Percentiles rank a stretch among this genome's conserved stretches.
phyloP scores from a whole-genome alignment of 2,329 filamentous ascomycete genomes.

The Zarea fungicola region DNA sequence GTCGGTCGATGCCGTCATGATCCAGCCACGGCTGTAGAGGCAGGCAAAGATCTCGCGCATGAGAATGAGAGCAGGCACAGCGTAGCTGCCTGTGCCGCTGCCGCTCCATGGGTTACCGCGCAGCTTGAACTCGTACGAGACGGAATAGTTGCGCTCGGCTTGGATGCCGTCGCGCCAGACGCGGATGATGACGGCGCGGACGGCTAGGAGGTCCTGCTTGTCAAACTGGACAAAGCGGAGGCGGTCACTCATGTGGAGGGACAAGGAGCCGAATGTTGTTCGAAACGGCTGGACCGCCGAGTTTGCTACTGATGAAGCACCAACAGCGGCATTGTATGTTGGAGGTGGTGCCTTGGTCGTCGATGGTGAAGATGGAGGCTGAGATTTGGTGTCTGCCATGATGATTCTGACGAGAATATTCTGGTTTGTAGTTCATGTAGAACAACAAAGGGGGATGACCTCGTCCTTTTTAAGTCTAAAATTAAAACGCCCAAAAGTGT shows the following conservation, averaged over 20 bases:
- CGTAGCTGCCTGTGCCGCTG: slow-evolving; percentile 5
- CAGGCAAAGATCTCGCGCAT: slow-evolving; percentile 10
- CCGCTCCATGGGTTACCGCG: slow-evolving; percentile 8
- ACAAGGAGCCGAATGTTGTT: slow-evolving; percentile 11
- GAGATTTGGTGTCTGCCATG: slow-evolving; percentile 1
- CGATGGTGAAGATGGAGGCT: background rate
- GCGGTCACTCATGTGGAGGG: slow-evolving; percentile 10
- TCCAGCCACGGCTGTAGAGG: slow-evolving; percentile 11
- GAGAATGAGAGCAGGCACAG: slow-evolving; percentile 4
- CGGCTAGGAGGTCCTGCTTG: background rate
- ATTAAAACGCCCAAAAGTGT: too few species aligned
- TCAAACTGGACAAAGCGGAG: slow-evolving; percentile 9
- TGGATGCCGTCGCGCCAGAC: slow-evolving; percentile 7
- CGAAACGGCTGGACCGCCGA: background rate
- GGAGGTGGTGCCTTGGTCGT: background rate
- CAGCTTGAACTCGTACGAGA: slow-evolving; percentile 13
- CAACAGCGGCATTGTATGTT: slow-evolving; percentile 2
- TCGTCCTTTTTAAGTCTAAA: too few species aligned
- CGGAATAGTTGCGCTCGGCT: slow-evolving; percentile 2
- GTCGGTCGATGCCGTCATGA: slow-evolving; percentile 10
- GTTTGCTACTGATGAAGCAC: background rate
- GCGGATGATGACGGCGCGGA: background rate
- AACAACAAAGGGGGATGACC: too few species aligned
- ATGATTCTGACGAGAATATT: too few species aligned
- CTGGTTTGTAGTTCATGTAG: too few species aligned